Base-by-base conservation (phyloP, 495 filamentous ascomycete genomes). In the Penicillium mononematosum region DNA sequence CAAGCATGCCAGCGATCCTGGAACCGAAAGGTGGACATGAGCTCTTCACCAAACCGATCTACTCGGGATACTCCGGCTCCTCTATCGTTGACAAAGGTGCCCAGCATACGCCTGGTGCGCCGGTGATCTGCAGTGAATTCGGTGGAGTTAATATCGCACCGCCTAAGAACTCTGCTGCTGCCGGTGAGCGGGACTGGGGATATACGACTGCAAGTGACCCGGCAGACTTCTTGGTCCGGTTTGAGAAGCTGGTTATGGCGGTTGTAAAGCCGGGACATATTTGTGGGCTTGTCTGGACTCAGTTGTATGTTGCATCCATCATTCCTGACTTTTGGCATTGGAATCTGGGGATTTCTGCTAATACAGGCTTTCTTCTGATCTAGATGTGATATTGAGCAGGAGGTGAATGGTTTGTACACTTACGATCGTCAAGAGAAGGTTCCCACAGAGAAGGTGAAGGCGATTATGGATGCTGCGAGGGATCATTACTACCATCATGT, bases 101-200 rank as follows among this genome's bases (percentile, higher is more conserved):
- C 0, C 64, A 67, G 19, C 80, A 83, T 54, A 62, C 62, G 9
- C 68, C 72, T 2, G 78, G 78, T 1, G 81, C 80, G 0, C 81
- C 81, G 1, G 76, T 86, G 4, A 73, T 86, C 38, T 83, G 81
- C 58, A 77, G 75, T 14, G 83, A 86, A 59, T 83, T 83, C 50
- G 82, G 82, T 1, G 83, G 83, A 7, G 79, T 86, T 10, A 85
- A 84, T 58, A 83, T 86, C 44, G 75, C 77, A 1, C 75, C 78
- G 2, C 61, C 70, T 0, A 70, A 73, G 50, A 69, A 69, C 16
- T 54, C 52, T 29, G 53, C 34, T 0, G 45, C 52, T 2, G 68
- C 63, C 1, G 64, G 65, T 0, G 70, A 67, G 25, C 52, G 71
- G 17, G 73, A 75, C 36, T 75, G 73, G 73, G 71, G 73, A 1